Conservation (phyloP, 371 early-diverging fungal genomes). For the Mortierella sp. region DNA sequence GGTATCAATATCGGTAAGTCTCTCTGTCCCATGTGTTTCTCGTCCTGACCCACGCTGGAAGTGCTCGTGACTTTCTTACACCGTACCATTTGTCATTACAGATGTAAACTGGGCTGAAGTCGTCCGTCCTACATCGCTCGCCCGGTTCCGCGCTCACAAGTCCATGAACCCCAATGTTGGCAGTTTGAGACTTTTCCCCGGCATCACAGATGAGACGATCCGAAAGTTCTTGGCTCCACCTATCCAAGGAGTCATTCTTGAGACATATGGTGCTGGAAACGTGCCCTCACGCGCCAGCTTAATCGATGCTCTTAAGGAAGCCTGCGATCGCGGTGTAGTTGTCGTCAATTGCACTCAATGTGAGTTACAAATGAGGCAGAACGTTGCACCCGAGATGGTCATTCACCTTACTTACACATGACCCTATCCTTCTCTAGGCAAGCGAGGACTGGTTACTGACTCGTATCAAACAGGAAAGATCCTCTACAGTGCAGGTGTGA, state of each 20-base stretch:
- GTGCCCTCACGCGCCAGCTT: conserved; percentile 91
- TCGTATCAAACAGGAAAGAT: conserved; percentile 93
- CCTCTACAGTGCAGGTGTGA: conserved; percentile 82
- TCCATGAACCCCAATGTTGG: conserved; percentile 89
- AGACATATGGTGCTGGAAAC: conserved; percentile 97
- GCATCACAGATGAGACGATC: conserved; percentile 90
- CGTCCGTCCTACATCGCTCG: conserved; percentile 85
- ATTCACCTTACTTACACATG: neutral
- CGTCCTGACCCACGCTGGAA: no score
- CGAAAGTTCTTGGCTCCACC: conserved; percentile 88
- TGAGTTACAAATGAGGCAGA: conserved; percentile 16
- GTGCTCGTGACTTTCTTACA: no score
- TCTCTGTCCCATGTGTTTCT: neutral
- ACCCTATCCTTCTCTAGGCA: conserved; percentile 51
- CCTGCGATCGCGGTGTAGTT: conserved; percentile 91
- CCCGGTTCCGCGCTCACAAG: conserved; percentile 86
- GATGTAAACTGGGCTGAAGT: conserved; percentile 95
- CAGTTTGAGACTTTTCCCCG: conserved; percentile 92
- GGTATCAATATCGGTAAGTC: conserved; percentile 92
- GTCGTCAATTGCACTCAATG: conserved; percentile 97
- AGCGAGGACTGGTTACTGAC: conserved; percentile 90
- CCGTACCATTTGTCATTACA: conserved; percentile 42
- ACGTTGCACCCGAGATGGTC: neutral
- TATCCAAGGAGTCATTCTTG: conserved; percentile 92
- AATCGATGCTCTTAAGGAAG: conserved; percentile 85